Evolutionary conservation across 2,329 filamentous ascomycete genomes (phyloP).

Genomic region (Fusarium nanum): DNA sequence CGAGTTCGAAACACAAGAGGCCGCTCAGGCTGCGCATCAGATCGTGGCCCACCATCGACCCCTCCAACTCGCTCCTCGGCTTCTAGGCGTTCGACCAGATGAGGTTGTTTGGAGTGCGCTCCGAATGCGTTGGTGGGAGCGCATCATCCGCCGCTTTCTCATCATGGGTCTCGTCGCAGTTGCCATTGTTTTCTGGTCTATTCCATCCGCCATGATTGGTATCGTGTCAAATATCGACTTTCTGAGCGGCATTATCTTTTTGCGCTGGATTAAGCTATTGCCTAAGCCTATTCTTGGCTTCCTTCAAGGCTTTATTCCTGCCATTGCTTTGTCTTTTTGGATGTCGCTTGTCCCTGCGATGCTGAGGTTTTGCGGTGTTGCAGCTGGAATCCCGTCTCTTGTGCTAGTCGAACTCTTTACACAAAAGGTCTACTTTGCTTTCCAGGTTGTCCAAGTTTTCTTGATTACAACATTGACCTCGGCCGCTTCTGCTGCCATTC

Average conservation of each 20-base stretch:
- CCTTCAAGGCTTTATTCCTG: constrained; percentile 85
- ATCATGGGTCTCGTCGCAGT: constrained; percentile 78
- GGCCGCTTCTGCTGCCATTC: constrained; percentile 77
- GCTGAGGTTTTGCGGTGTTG: constrained; percentile 81
- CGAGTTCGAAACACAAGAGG: constrained; percentile 84
- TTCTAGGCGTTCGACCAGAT: constrained; percentile 82
- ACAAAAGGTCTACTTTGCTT: constrained; percentile 91
- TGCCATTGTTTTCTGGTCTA: constrained; percentile 87
- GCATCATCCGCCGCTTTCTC: constrained; percentile 76
- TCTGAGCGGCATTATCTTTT: constrained; percentile 74
- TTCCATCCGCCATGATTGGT: constrained; percentile 82
- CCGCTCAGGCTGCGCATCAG: constrained; percentile 89
- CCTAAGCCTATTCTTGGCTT: constrained; percentile 81
- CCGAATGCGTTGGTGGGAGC: constrained; percentile 87
- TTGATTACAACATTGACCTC: constrained; percentile 86
- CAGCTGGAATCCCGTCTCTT: constrained; percentile 82
- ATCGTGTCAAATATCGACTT: constrained; percentile 85
- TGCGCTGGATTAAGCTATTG: constrained; percentile 77
- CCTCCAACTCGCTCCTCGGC: constrained; percentile 86
- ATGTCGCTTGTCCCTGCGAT: constrained; percentile 89
- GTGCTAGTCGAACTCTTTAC: constrained; percentile 88
- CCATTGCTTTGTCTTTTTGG: constrained; percentile 80
- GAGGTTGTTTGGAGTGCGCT: constrained; percentile 92
- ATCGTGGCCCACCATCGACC: constrained; percentile 87
- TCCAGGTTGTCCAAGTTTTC: constrained; percentile 93